Evolutionary conservation across 2,329 filamentous ascomycete genomes (phyloP), one percentile per base, ranked within the genome.

Genomic region (Diaporthe helianthi): DNA sequence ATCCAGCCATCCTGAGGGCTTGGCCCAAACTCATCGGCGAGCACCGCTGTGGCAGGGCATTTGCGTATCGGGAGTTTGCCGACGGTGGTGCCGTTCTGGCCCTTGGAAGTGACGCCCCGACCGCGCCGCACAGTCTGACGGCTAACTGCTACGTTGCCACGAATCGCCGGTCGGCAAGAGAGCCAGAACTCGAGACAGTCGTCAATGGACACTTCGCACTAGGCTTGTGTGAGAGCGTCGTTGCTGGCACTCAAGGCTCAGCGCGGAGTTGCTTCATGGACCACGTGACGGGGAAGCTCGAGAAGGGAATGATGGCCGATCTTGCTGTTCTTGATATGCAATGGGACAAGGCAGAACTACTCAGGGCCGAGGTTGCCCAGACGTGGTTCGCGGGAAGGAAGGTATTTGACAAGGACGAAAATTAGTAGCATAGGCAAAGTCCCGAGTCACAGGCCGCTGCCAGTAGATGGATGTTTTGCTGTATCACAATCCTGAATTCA

Each of bases 1-100:
- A 89, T 69, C 89, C 89, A 0, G 86, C 87, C 0, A 88, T 90
- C 67, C 78, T 91, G 3, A 80, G 83, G 33, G 88, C 87, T 0
- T 92, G 89, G 87, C 87, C 87, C 0, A 78, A 80, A 9, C 81
- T 91, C 19, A 78, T 91, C 4, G 88, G 87, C 1, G 75, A 78
- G 13, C 78, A 83, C 19, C 81, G 88, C 1, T 86, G 88, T 78
- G 81, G 80, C 63, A 81, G 88, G 17, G 88, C 87, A 0, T 91
- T 91, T 73, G 86, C 89, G 0, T 91, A 91, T 76, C 82, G 83
- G 51, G 88, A 90, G 55, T 89, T 90, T 71, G 81, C 82, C 2
- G 84, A 86, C 52, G 80, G 80, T 0, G 87, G 87, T 1, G 86
- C 87, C 0, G 75, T 79, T 1, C 76, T 90, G 0, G 87, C 88